These are phyloP conservation scores for Fonsecaea monophora DNA, from an alignment of 2,329 filamentous ascomycete species.

Conservation along the genomic window DNA sequence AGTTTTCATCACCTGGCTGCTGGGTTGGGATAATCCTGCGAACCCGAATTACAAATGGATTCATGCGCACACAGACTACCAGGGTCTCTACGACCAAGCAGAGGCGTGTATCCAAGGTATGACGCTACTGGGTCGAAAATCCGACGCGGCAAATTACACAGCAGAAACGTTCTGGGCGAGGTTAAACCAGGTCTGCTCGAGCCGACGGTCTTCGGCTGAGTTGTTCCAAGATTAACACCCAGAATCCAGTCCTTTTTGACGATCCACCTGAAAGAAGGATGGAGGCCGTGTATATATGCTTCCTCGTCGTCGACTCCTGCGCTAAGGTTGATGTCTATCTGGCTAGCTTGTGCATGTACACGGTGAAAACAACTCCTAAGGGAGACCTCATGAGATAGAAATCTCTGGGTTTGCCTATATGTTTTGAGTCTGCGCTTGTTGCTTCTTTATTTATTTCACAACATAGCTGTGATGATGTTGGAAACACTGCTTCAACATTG, in stretches of 20 bases:
- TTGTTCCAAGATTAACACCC: not conserved
- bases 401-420: not conserved
- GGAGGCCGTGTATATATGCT: not conserved
- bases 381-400: not conserved
- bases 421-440: not conserved
- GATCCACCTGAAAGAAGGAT: not conserved
- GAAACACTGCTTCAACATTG: not conserved
- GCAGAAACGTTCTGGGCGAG: conserved; percentile 27
- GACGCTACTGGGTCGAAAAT: conserved; percentile 33
- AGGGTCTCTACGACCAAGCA: conserved; percentile 25
- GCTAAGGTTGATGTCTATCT: not conserved
- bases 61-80: conserved; percentile 16
- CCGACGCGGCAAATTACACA: conserved; percentile 30
- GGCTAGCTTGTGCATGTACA: not conserved
- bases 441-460: not conserved
- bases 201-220: conserved; percentile 1
- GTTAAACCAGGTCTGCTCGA: conserved; percentile 15
- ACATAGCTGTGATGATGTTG: not conserved
- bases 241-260: not conserved
- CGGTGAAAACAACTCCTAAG: not conserved
- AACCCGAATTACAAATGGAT: conserved; percentile 25
- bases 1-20: conserved; percentile 31
- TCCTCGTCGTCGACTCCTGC: not conserved
- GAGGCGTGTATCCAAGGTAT: conserved; percentile 32
- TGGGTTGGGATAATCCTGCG: conserved; percentile 18